A percentile compares a stretch with the other conserved stretches of the same genome.
Conservation (phyloP, 345 rosid species). For the Pistacia vera region DNA sequence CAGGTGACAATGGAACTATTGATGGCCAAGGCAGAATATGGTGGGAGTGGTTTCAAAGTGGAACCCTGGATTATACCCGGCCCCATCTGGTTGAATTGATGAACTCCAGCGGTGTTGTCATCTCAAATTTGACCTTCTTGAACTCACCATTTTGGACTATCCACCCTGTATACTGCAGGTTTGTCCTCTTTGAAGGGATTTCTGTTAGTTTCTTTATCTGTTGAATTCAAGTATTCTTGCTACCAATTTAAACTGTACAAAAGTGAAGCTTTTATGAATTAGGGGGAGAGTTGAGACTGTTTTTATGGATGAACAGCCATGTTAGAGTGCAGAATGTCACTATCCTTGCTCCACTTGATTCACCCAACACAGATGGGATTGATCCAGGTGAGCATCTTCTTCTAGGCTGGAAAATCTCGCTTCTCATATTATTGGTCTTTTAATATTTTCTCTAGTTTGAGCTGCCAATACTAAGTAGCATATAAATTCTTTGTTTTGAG, state of each 20-base stretch:
- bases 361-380: conserved; percentile 96
- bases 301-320: conserved; percentile 70
- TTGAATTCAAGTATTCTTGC: conserved; percentile 21
- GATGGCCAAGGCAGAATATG: conserved; percentile 95
- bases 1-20: conserved; percentile 92
- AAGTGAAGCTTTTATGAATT: conserved; percentile 39
- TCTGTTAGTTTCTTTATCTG: conserved; percentile 15
- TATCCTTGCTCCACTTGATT: conserved; percentile 89
- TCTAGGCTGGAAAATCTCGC: conserved; percentile 7
- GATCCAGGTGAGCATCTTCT: conserved; percentile 76
- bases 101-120: conserved; percentile 76
- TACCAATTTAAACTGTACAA: conserved; percentile 30
- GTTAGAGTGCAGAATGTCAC: conserved; percentile 82
- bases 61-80: conserved; percentile 79
- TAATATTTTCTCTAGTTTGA: conserved; percentile 10
- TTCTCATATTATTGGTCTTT: neutral
- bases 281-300: conserved; percentile 42
- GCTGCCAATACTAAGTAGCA: neutral
- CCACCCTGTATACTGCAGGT: conserved; percentile 99
- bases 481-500: too few relatives aligned
- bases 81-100: conserved; percentile 96
- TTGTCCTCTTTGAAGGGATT: conserved; percentile 24
- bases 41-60: conserved; percentile 82
- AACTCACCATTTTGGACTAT: conserved; percentile 97
- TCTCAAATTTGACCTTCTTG: conserved; percentile 86